These are phyloP conservation scores for Yamadazyma olivae DNA, from an alignment of 805 yeast genomes.

Conservation along the genomic window DNA sequence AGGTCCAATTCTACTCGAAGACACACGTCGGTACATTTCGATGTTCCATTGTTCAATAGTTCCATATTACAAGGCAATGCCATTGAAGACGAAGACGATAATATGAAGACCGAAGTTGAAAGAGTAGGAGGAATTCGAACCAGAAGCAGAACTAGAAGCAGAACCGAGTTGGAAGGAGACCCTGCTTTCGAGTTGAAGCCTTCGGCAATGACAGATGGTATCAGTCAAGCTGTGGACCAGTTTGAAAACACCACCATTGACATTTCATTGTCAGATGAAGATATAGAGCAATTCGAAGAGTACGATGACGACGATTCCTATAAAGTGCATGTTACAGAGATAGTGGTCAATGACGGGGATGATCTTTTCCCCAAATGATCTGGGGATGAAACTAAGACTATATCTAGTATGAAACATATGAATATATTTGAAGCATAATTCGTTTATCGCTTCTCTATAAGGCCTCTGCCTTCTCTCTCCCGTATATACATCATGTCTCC, in stretches of 20 bases:
- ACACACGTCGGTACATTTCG: conserved; percentile 9
- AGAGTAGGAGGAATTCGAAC: not conserved
- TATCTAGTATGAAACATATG: not conserved
- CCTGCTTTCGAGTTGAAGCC: not conserved
- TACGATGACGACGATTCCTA: conserved; percentile 17
- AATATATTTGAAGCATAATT: no score
- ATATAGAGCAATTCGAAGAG: conserved; percentile 9
- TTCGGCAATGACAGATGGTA: conserved; percentile 3
- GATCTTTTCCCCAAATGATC: conserved; percentile 5
- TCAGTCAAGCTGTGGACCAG: conserved; percentile 8
- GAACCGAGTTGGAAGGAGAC: not conserved
- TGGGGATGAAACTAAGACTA: conserved; percentile 17
- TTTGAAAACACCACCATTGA: conserved; percentile 11
- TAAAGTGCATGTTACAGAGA: conserved; percentile 42
- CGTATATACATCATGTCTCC: no score
- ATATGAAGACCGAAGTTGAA: conserved; percentile 4
- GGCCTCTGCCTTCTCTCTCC: no score
- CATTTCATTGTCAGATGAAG: conserved; percentile 12
- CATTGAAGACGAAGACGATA: conserved; percentile 17
- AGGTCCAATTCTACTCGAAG: conserved; percentile 6
- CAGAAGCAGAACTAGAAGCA: not conserved
- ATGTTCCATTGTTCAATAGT: conserved; percentile 5
- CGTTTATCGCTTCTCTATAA: no score
- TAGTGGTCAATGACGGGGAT: conserved; percentile 34
- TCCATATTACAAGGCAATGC: conserved; percentile 13